Base-by-base conservation (phyloP, 2,329 filamentous ascomycete species). In the Talaromyces sp. region DNA sequence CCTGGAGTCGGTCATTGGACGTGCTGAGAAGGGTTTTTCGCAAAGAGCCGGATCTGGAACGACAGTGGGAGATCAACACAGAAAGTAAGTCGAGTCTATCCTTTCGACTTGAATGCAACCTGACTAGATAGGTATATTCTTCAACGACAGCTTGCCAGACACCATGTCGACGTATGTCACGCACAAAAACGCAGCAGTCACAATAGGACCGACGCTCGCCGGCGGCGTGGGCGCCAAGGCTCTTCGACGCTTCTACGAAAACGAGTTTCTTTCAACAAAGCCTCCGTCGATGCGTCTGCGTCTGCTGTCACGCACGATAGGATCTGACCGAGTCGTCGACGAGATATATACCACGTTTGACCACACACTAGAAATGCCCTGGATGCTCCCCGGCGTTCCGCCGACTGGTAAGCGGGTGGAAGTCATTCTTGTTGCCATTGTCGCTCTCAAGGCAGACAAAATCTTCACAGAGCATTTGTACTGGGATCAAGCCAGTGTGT, bases 1-100 rank as follows among this genome's bases (percentile, higher is more conserved):
- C 89, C 0, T 92, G 87, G 82, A 85, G 82, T n/a, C 80, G 90
- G 8, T 87, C 85, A 39, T 69, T 93, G 61, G 78, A 79, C 1
- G 74, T 80, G 0, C 78, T 90, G 39, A 80, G 86, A 47, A 82
- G 81, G 63, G 88, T 85, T 0, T 90, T 92, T 68, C 72, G 72
- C 3, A 69, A 74, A 51, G 71, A 78, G 39, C 60, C 66, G 0
- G 73, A 78, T 62, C 63, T 73, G 39, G 74, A 77, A 44, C 70
- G 72, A 60, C 64, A 67, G 17, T 71, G 70, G 71, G 72, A 77
- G 63, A 70, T 74, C 13, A 68, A 77, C 61, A 66, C 75, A 58
- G 74, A 75, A 60, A 72, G 72, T 75, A 64, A 53, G 64, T 57
- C 25, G 3, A 6, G 33, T 17, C n/a, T 9, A 8, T 30, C 4